Base-by-base conservation (phyloP, 2,329 filamentous ascomycete species). In the Lojkania enalia region DNA sequence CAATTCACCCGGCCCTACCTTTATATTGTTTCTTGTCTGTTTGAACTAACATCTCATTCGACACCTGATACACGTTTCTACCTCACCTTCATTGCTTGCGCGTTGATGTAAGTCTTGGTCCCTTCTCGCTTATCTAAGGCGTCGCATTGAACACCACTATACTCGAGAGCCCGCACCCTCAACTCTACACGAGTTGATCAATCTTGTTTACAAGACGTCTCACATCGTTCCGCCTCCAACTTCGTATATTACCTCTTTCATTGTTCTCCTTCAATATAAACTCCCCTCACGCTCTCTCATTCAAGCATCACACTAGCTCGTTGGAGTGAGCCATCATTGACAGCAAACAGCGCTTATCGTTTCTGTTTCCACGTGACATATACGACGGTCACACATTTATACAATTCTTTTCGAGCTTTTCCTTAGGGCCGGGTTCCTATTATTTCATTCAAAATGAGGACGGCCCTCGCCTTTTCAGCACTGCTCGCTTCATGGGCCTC, bases 101-200 rank as follows among this genome's bases (percentile, higher is more conserved):
- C 58, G 55, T 67, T 57, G 55, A 65, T 60, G 66, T 69, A 61
- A 65, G 66, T 67, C 48, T 54, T 51, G 47, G 49, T 48, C 46
- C 55, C 37, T 54, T 53, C 52, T 19, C 44, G 23, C 35, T 32
- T 42, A 40, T 42, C 48, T 36, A 44, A 41, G 39, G 44, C 58
- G 35, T 43, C 40, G 38, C 52, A 57, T 49, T 44, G 44, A 46
- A 45, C 47, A 33, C 42, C 51, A 45, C 46, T 49, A 30, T 52
- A 42, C 48, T 45, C 32, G 36, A 39, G 38, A 36, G 19, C 12
- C 16, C 15, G 33, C 29, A 2, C 18, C 31, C 14, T 51, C 44
- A 39, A 49, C 50, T 43, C 54, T 42, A 54, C 44, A 60, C 41
- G 45, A 35, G 42, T 40, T 36, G 25, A 46, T 43, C 30, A 49